phyloP scores from a whole-genome alignment of 129 eudicot species.

The Artemisia tridentata region DNA sequence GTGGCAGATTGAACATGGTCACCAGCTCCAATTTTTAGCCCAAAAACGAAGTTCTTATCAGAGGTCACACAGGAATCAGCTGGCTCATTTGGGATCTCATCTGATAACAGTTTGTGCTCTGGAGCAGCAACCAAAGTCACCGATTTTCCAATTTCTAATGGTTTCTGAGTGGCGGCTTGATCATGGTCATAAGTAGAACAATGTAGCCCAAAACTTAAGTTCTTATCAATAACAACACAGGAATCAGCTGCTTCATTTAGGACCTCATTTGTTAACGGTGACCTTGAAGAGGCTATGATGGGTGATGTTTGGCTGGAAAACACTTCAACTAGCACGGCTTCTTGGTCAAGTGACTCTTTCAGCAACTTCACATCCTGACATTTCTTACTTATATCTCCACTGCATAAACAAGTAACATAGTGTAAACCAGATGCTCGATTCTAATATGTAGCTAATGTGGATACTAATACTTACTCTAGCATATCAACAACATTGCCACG shows the following conservation, averaged over 20 bases:
- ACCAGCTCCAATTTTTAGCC: neutral
- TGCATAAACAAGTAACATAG: constrained; percentile 28
- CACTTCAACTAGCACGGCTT: constrained; percentile 23
- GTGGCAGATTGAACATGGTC: neutral
- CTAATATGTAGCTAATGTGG: constrained; percentile 12
- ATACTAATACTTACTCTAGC: too few species aligned
- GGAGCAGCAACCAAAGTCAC: constrained; percentile 3
- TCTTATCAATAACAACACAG: neutral
- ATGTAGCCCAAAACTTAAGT: neutral
- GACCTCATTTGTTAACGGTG: neutral
- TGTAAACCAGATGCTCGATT: constrained; percentile 19
- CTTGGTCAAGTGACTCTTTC: constrained; percentile 53
- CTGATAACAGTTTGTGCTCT: neutral
- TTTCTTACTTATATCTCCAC: constrained; percentile 73
- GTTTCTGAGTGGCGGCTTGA: neutral
- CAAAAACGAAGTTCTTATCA: neutral
- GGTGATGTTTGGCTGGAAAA: neutral
- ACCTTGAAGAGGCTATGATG: neutral
- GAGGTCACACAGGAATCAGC: neutral
- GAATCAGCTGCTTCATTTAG: neutral
- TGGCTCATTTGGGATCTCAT: neutral
- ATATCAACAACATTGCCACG: too few species aligned
- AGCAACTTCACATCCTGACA: constrained; percentile 60
- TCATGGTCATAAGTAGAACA: too few species aligned
- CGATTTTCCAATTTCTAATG: neutral